Base-by-base conservation (phyloP, 2,329 filamentous ascomycete species). In the Massarina eburnea region DNA sequence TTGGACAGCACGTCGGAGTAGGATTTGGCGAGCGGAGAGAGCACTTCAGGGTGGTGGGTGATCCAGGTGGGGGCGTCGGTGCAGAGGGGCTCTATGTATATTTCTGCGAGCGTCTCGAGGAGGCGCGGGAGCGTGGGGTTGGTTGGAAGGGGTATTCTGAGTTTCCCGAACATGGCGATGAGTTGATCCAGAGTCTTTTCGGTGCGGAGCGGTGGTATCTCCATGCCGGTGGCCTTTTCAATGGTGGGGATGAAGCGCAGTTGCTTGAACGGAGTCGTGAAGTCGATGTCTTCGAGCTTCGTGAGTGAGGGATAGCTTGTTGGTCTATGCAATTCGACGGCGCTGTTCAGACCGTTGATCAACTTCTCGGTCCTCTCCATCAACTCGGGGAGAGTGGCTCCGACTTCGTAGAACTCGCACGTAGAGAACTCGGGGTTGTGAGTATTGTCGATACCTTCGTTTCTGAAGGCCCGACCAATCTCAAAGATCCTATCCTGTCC, bases 391-490 rank as follows among this genome's bases (percentile, higher is more conserved):
- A 96, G 79, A 53, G 86, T 88, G 49, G 86, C 84, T 61, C 91
- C 95, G 2, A 91, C 86, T 50, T 88, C 85, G 72, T 99, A 99
- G 73, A 96, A 97, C 72, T 99, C 94, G 76, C 92, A 97, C 49
- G 89, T 97, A 35, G 89, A 94, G 72, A 97, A 99, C 66, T 99
- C 94, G 0, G 94, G 92, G 64, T 99, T 99, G 68, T 99, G 94
- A 0, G 90, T 96, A 27, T 62, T 67, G 42, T 68, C 64, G 1
- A 68, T 59, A 68, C 90, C 89, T 74, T 99, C 94, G 66, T 99
- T 99, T 34, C 94, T 83, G 71, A 99, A 99, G 10, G 85, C 84
- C 3, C 89, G 86, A 1, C 94, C 94, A 54, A 99, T 91, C 71
- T 99, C 94, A 63, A 95, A 99, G 20, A 99, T 84, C 51, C 80